Evolutionary conservation across 2,329 filamentous ascomycete species (phyloP).

Genomic region (Chalara sp.): DNA sequence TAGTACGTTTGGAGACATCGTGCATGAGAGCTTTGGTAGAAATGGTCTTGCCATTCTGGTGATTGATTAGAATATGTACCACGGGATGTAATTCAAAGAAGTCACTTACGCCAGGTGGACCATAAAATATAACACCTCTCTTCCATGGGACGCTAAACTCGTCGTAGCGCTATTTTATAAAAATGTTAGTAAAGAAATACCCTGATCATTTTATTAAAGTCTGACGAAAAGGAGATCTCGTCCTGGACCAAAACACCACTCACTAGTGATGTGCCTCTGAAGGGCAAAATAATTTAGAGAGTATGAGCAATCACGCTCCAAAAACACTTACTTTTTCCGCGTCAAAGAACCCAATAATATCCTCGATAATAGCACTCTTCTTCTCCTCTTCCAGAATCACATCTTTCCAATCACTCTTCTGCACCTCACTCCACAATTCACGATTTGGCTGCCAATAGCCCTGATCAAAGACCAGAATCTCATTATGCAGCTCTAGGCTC

Average conservation of each 20-base stretch:
- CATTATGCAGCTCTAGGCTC: constrained; percentile 49
- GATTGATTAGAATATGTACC: neutral
- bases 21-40: constrained; percentile 66
- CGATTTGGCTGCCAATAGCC: constrained; percentile 56
- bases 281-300: too few species aligned
- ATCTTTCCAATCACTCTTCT: constrained; percentile 53
- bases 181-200: too few species aligned
- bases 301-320: too few species aligned
- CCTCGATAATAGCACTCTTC: constrained; percentile 57
- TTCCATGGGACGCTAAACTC: constrained; percentile 64
- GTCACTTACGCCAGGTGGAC: constrained; percentile 41
- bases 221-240: too few species aligned
- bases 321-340: constrained; percentile 27
- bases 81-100: neutral
- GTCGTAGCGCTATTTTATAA: constrained; percentile 40
- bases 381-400: constrained; percentile 60
- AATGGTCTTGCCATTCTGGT: constrained; percentile 61
- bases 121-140: constrained; percentile 60
- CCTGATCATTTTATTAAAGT: too few species aligned
- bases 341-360: constrained; percentile 60
- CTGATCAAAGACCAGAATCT: constrained; percentile 61
- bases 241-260: too few species aligned
- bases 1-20: constrained; percentile 45
- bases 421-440: constrained; percentile 50
- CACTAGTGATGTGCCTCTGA: too few species aligned